Percentiles rank a stretch among this genome's conserved stretches.
Conservation (phyloP, 768 basidiomycete species). For the Auriscalpium microsporum region DNA sequence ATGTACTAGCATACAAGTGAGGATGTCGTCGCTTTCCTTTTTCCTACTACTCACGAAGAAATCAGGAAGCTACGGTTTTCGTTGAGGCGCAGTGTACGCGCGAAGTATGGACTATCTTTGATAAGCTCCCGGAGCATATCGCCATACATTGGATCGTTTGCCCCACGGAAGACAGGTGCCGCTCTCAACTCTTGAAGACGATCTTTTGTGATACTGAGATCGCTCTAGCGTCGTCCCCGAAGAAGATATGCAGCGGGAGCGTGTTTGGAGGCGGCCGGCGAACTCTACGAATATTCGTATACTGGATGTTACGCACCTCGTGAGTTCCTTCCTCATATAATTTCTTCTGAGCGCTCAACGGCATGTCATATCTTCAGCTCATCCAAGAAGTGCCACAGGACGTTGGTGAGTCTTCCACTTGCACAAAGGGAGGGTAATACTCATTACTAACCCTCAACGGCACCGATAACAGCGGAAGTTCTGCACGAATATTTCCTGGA, state of each 20-base stretch:
- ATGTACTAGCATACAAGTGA: conserved; percentile 47
- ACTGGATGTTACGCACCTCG: conserved; percentile 24
- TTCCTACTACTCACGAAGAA: background rate
- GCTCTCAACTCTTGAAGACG: background rate
- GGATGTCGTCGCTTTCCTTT: background rate
- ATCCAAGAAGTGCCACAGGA: conserved; percentile 12
- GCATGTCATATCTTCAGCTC: background rate
- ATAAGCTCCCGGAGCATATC: conserved; percentile 39
- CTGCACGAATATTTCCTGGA: conserved; percentile 9
- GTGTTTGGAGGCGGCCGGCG: conserved; percentile 25
- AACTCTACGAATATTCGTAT: conserved; percentile 28
- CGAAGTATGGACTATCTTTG: conserved; percentile 30
- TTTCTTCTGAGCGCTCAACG: background rate
- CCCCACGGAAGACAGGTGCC: conserved; percentile 32
- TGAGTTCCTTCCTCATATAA: background rate
- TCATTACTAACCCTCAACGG: background rate
- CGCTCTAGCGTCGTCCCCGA: conserved; percentile 4
- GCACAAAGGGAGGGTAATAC: background rate
- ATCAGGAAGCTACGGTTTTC: conserved; percentile 52
- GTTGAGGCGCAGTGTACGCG: conserved; percentile 31
- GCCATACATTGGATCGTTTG: conserved; percentile 50
- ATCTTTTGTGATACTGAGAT: background rate
- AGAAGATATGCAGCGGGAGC: conserved; percentile 8
- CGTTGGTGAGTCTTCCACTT: conserved; percentile 8
- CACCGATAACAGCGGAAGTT: conserved; percentile 4